Conservation (phyloP, 768 basidiomycete genomes). For the Boletus vinaceobasis region DNA sequence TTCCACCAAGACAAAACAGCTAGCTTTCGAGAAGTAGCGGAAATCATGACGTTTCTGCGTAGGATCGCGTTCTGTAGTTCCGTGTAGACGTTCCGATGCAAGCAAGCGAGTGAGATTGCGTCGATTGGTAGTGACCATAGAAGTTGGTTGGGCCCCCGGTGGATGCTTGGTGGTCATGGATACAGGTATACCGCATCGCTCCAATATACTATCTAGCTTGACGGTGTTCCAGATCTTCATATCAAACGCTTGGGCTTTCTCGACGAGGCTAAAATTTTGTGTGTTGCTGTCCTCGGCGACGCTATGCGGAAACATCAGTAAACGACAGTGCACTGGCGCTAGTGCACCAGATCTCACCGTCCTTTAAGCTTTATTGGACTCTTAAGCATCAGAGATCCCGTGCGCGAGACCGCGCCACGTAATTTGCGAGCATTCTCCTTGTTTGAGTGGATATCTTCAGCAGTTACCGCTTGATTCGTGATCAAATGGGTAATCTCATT, state of each 20-base stretch:
- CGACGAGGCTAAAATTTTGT: slow-evolving; percentile 48
- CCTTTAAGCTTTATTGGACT: slow-evolving; percentile 65
- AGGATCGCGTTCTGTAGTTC: slow-evolving; percentile 87
- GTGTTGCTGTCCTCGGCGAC: slow-evolving; percentile 29
- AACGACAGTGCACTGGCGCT: not conserved
- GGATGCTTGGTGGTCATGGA: slow-evolving; percentile 27
- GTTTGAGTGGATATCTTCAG: slow-evolving; percentile 39
- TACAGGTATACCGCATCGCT: slow-evolving; percentile 53
- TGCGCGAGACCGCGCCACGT: slow-evolving; percentile 23
- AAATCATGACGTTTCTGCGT: slow-evolving; percentile 84
- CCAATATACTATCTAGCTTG: slow-evolving; percentile 70
- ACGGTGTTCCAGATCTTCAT: slow-evolving; percentile 85
- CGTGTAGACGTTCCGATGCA: slow-evolving; percentile 81
- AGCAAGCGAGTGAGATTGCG: slow-evolving; percentile 59
- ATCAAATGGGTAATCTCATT: slow-evolving; percentile 85
- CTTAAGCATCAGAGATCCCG: slow-evolving; percentile 36
- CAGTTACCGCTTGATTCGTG: slow-evolving; percentile 50
- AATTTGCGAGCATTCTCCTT: slow-evolving; percentile 63
- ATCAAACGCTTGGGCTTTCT: slow-evolving; percentile 63
- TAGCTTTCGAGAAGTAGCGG: slow-evolving; percentile 75
- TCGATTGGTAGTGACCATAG: slow-evolving; percentile 33
- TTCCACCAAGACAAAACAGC: slow-evolving; percentile 86
- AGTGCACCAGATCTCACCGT: slow-evolving; percentile 41
- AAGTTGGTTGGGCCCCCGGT: slow-evolving; percentile 29
- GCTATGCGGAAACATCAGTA: slow-evolving; percentile 14